A percentile compares a stretch with the other conserved stretches of the same genome.
Evolutionary conservation across 1,284 basidiomycete genomes (phyloP).

Genomic region (Xerocomus amazonicus): DNA sequence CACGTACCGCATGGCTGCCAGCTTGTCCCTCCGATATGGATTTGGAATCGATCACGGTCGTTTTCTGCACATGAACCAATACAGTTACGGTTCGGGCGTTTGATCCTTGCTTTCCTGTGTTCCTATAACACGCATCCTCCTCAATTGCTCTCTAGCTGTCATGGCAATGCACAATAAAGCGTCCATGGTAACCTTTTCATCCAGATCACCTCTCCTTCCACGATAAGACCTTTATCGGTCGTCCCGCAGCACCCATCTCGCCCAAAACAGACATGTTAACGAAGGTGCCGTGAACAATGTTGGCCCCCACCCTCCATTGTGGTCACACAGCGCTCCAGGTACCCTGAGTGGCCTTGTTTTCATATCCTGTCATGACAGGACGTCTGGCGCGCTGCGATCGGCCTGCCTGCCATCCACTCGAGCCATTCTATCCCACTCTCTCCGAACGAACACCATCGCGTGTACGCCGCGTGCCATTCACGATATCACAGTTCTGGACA

Average conservation of each 20-base stretch:
- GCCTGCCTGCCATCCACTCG: no score
- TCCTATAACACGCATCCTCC: not conserved
- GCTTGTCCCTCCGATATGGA: slow-evolving; percentile 1
- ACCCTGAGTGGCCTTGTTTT: not conserved
- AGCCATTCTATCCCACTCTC: no score
- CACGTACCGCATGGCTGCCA: slow-evolving; percentile 18
- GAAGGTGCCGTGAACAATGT: not conserved
- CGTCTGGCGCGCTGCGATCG: no score
- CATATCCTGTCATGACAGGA: no score
- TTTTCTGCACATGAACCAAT: no score
- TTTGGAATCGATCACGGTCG: not conserved
- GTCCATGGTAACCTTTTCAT: not conserved
- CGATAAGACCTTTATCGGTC: not conserved
- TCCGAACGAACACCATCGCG: no score
- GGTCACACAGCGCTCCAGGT: not conserved
- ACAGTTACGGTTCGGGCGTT: not conserved
- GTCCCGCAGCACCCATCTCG: not conserved
- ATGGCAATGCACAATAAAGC: not conserved
- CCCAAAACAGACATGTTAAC: not conserved
- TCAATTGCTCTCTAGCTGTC: not conserved
- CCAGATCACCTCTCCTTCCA: not conserved
- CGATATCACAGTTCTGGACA: no score
- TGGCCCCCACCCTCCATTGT: no score
- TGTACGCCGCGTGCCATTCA: no score
- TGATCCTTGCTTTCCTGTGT: not conserved